Base-by-base conservation (phyloP, 495 filamentous ascomycete genomes). In the Patellaria atrata region DNA sequence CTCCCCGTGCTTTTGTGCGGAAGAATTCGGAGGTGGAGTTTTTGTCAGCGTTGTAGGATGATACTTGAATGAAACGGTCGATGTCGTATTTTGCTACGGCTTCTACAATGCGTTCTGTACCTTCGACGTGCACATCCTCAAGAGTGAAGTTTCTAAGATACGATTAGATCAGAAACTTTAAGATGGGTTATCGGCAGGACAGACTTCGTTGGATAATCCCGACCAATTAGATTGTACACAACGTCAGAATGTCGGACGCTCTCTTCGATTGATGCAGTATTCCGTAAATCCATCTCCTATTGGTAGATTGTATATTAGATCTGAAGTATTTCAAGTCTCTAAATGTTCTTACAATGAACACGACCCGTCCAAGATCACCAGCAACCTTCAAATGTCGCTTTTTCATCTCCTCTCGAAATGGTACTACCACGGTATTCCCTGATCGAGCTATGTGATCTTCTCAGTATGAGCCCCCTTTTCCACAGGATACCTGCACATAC, bases 21-120 rank as follows among this genome's bases (percentile, higher is more conserved):
- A 76, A 94, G 69, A 77, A 96, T 50, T 86, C 76, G 20, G 83
- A 86, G 2, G 75, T 61, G 21, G 85, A 94, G 40, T 79, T 64
- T 19, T 69, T 68, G 55, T 82, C 65, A 31, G 84, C 91, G 53
- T 89, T 94, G 67, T 86, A 85, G 23, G 83, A 91, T 23, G 91
- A 96, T 48, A 99, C 79, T 47, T 99, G 89, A 44, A 99, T 81
- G 66, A 78, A 99, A 27, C 89, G 77, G 61, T 99, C 89, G 41
- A 94, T 73, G 48, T 99, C 89, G 59, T 99, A 99, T 60, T 99
- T 99, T 44, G 89, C 91, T 24, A 82, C 82, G 34, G 91, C 91
- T 54, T 94, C 84, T 16, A 73, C 84, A 48, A 99, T 99, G 36
- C 91, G 78, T 63, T 89, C 80, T n/a, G 77, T 73, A 26, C 89